phyloP scores from a whole-genome alignment of 306 rosid species.

The Acacia confusa region DNA sequence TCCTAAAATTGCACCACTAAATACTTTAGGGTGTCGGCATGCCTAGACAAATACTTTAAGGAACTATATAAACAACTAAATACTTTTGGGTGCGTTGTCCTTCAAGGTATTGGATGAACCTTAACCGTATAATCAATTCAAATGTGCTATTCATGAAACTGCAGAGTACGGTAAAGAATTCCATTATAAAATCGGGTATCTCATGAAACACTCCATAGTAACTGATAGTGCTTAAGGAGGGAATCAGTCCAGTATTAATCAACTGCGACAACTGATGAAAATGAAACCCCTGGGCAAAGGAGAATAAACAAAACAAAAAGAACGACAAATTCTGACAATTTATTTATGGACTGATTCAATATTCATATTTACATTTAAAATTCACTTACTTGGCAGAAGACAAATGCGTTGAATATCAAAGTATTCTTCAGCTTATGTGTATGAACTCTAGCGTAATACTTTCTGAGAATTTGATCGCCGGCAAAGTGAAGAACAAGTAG shows the following conservation, averaged over 20 bases:
- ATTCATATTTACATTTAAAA: conserved; percentile 16
- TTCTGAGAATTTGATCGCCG: conserved; percentile 56
- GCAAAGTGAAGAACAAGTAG: conserved; percentile 78
- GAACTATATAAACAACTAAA: too few relatives aligned
- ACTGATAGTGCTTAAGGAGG: conserved; percentile 4
- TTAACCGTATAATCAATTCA: neutral
- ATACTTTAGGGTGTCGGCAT: too few relatives aligned
- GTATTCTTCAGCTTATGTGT: conserved; percentile 65
- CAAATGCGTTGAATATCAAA: conserved; percentile 86
- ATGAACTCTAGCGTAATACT: conserved; percentile 27
- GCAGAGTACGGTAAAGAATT: neutral
- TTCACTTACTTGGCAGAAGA: conserved; percentile 81
- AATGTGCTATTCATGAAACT: neutral
- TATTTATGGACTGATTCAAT: neutral
- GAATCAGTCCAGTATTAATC: conserved; percentile 2
- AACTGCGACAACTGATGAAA: neutral
- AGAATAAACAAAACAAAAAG: neutral
- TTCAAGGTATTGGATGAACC: too few relatives aligned
- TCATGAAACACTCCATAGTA: neutral
- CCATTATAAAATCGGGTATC: neutral
- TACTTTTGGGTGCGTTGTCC: too few relatives aligned
- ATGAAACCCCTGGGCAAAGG: neutral
- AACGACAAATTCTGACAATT: neutral
- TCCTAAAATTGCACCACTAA: too few relatives aligned
- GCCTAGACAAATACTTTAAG: too few relatives aligned